These are phyloP conservation scores for Globisporangium cylindrosporum DNA, from an alignment of 352 stramenopile genomes.

Conservation along the genomic window DNA sequence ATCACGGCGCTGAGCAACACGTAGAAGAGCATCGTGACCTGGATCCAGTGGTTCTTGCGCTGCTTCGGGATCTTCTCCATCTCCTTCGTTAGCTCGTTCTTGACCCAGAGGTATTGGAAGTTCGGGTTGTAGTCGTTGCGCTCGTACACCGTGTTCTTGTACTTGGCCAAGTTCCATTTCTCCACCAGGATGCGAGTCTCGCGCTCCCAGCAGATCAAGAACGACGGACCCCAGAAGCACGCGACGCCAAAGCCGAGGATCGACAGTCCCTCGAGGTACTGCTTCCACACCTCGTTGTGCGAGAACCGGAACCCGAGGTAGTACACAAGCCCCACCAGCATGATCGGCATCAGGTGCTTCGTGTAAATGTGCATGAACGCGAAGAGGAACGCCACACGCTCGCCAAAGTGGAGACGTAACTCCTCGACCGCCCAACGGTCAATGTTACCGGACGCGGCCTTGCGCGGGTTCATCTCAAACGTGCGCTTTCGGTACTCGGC, in stretches of 20 bases:
- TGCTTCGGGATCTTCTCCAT: constrained; percentile 87
- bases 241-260: constrained; percentile 69
- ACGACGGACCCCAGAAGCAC: constrained; percentile 81
- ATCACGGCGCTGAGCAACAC: constrained; percentile 69
- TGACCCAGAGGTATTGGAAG: constrained; percentile 86
- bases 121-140: constrained; percentile 83
- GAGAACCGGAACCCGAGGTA: constrained; percentile 77
- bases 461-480: constrained; percentile 67
- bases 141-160: constrained; percentile 89
- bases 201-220: constrained; percentile 82
- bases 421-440: constrained; percentile 87
- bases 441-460: constrained; percentile 69
- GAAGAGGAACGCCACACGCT: constrained; percentile 87
- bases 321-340: constrained; percentile 58
- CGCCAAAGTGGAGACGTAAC: constrained; percentile 82
- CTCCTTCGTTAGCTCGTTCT: constrained; percentile 83
- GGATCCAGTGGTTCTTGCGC: constrained; percentile 83
- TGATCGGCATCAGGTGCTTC: constrained; percentile 80
- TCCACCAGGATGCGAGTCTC: constrained; percentile 86
- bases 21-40: constrained; percentile 86
- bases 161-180: constrained; percentile 87
- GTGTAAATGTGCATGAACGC: constrained; percentile 91
- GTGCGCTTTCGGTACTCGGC: constrained; percentile 82
- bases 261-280: constrained; percentile 73
- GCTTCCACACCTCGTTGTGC: constrained; percentile 45